These are phyloP conservation scores for Akanthomyces dipterigenus DNA, from an alignment of 2,329 filamentous ascomycete genomes.

Conservation along the genomic window DNA sequence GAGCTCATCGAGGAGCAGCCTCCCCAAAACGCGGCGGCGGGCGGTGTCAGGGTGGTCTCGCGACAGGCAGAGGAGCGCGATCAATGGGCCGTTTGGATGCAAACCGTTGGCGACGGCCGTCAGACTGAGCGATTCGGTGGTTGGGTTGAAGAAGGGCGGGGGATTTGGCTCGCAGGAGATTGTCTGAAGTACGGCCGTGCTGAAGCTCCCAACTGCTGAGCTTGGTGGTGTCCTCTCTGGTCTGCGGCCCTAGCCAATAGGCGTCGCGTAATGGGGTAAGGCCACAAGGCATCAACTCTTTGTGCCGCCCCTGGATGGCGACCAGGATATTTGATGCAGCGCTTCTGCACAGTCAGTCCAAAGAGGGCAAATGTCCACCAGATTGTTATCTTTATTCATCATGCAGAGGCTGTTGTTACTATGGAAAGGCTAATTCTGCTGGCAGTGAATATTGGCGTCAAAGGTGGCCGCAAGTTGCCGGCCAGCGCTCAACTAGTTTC, in stretches of 20 bases:
- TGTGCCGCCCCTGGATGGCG: conserved; percentile 7
- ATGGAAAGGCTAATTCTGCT: neutral
- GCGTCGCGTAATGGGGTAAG: conserved; percentile 22
- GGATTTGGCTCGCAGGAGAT: neutral
- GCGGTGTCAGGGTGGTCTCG: conserved; percentile 12
- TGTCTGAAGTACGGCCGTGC: neutral
- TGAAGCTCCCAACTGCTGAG: conserved; percentile 11
- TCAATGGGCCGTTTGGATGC: conserved; percentile 13
- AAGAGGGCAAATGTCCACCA: neutral
- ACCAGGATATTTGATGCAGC: neutral
- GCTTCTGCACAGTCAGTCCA: neutral
- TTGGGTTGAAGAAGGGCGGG: neutral
- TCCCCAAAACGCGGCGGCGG: conserved; percentile 11
- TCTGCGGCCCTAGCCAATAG: conserved; percentile 21
- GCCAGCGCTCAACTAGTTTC: neutral
- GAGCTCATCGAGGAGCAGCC: conserved; percentile 31
- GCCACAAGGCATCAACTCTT: conserved; percentile 31
- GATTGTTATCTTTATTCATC: neutral
- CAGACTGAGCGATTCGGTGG: neutral
- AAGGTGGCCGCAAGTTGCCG: neutral
- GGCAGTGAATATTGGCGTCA: neutral
- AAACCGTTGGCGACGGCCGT: neutral
- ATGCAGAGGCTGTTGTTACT: neutral
- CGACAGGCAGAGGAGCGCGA: conserved; percentile 18
- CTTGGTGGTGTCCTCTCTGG: conserved; percentile 13